Evolutionary conservation across 139 green algal genomes (phyloP), one percentile per base, ranked within the genome.

Genomic region (Penium margaritaceum): DNA sequence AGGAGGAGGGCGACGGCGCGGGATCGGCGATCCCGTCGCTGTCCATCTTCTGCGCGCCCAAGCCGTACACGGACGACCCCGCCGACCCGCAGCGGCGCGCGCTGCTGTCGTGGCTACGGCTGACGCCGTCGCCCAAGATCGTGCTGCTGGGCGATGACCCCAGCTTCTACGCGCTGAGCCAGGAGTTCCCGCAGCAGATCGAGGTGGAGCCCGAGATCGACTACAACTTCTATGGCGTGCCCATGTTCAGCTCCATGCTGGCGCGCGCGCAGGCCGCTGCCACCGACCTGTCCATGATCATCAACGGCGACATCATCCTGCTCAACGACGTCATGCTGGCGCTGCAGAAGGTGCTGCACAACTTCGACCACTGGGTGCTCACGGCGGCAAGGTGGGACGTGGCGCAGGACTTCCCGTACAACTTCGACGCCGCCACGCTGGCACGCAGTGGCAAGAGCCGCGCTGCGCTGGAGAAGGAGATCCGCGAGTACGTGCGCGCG

Each of bases 221-320:
- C 38, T 70, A 36, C 14, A 76, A 76, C 39, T 76, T 76, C 33
- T 57, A 69, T 39, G 68, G 68, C 30, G 60, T 76, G 39, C 68
- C 68, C 17, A 51, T 51, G 29, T 76, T 76, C 38, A 57, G 70
- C 51, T 70, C 51, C 17, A 76, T 76, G 27, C 30, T 76, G 24
- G 68, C 46, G 39, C 68, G 68, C 29, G 68, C 68, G 17, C 68
- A 70, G 2, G 68, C 68, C 27, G 68, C 68, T 15, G 68, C 70
- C 30, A 76, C 68, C 2, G 46, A 70, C 1, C 51, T 76, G n/a
- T 76, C 68, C 34, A 76, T 76, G 68, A 70, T 76, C 30, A 76
- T 70, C 38, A 76, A 76, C 30, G 68, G 68, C 12, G 68, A 76
- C 27, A 76, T 76, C 35, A 76, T 76, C 15, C 68, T 76, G n/a